Evolutionary conservation across 2,329 filamentous ascomycete genomes (phyloP).

Genomic region (Clonostachys sp.): DNA sequence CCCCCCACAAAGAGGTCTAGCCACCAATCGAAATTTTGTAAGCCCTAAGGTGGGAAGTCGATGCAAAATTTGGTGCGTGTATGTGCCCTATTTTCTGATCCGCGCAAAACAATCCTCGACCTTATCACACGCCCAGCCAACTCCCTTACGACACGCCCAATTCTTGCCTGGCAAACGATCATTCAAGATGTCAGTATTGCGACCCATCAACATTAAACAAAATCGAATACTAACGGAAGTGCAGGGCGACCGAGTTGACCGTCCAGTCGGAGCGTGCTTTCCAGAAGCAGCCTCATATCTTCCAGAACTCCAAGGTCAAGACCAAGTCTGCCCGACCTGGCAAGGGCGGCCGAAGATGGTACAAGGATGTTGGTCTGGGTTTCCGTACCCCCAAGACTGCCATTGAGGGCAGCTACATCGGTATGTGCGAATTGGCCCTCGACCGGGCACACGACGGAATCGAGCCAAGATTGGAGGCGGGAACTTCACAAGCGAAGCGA

Average conservation of each 20-base stretch:
- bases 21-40: conserved; percentile 28
- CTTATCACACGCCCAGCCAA: conserved; percentile 24
- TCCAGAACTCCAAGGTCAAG: conserved; percentile 95
- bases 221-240: conserved; percentile 1
- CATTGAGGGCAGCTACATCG: conserved; percentile 99
- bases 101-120: conserved; percentile 25
- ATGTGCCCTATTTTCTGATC: conserved; percentile 17
- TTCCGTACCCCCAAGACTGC: conserved; percentile 98
- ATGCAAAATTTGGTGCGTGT: conserved; percentile 17
- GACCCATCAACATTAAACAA: too few relatives aligned
- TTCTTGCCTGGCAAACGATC: conserved; percentile 30
- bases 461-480: neutral
- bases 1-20: neutral
- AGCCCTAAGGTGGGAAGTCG: conserved; percentile 29
- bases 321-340: conserved; percentile 78
- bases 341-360: conserved; percentile 91
- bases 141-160: conserved; percentile 27
- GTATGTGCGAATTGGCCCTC: conserved; percentile 55
- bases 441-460: neutral
- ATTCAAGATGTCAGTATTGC: conserved; percentile 35
- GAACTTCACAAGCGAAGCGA: conserved; percentile 1
- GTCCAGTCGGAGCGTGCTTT: conserved; percentile 99
- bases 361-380: conserved; percentile 99
- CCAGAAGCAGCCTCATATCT: conserved; percentile 99
- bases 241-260: conserved; percentile 97